phyloP scores from a whole-genome alignment of 2,329 filamentous ascomycete genomes.

The Aspergillus tanneri region DNA sequence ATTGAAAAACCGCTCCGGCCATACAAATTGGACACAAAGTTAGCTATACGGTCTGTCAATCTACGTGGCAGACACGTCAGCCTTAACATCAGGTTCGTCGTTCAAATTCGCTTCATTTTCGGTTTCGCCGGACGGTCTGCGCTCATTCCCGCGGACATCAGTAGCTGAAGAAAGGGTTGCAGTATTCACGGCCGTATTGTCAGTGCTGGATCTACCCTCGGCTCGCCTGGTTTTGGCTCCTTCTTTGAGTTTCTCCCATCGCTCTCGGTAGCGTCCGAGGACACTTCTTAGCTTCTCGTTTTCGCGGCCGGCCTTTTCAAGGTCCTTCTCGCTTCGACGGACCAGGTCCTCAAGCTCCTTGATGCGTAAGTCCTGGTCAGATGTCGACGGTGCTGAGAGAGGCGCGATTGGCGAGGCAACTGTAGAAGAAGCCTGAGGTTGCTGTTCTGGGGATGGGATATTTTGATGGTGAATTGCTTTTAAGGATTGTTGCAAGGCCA shows the following conservation, averaged over 20 bases:
- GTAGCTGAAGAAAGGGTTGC: neutral
- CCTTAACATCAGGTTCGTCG: neutral
- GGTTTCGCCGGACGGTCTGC: neutral
- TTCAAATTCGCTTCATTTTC: constrained; percentile 1
- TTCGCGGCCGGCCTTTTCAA: constrained; percentile 62
- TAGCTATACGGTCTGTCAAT: no score
- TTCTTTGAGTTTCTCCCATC: constrained; percentile 69
- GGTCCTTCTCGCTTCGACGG: constrained; percentile 56
- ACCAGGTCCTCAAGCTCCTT: constrained; percentile 69
- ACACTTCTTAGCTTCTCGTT: constrained; percentile 60
- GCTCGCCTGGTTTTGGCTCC: constrained; percentile 52
- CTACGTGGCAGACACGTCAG: neutral
- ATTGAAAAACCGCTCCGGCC: no score
- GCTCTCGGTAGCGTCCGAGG: constrained; percentile 58
- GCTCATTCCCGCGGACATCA: neutral
- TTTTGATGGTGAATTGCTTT: constrained; percentile 48
- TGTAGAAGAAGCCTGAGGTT: constrained; percentile 32
- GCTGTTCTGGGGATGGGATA: constrained; percentile 29
- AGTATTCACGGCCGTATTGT: constrained; percentile 2
- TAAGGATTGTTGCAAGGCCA: constrained; percentile 82
- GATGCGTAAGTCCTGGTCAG: constrained; percentile 53
- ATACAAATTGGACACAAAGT: no score
- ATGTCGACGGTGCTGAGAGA: constrained; percentile 18
- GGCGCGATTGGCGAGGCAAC: constrained; percentile 25
- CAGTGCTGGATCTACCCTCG: constrained; percentile 22